Evolutionary conservation across 805 yeast genomes (phyloP), one percentile per base, ranked within the genome.

Genomic region (Yamadazyma endophytica): DNA sequence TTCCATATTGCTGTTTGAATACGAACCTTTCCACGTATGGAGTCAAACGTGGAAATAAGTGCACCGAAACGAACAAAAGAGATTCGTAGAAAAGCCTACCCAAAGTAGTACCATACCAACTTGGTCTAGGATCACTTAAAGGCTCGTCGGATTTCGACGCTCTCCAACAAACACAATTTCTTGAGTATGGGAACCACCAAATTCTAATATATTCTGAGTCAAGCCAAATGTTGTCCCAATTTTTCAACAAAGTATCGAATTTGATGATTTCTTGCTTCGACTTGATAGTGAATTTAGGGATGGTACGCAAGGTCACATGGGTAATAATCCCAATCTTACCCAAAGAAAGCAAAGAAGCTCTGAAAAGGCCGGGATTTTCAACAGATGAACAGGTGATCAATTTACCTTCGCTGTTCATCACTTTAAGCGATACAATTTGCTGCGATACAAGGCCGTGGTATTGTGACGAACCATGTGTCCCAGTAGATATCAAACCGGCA

Each of bases 151-250:
- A 76, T 52, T 86, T 86, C 15, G 75, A 62, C 22, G 95, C 97
- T 51, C 94, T 75, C 97, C 97, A 90, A 29, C 88, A 64, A 19
- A 88, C 78, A 64, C 95, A 85, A 50, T 82, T 82, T 31, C 77
- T 75, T 12, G 92, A 70, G 56, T 90, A 92, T 1, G 98, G 97
- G 58, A 83, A 92, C 97, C 97, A 92, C 97, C 97, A 90, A 29
- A 88, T 76, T 42, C 97, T 76, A 27, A 88, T 82, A 50, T 78
- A 90, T 60, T 90, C 98, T n/a, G 87, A 73, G 28, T 86, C 78
- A 3, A 84, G 75, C 95, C 97, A 90, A 26, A 90, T 58, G 9
- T 68, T 66, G 43, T 82, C 86, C 87, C 95, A 87, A 38, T 76
- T 67, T 9, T 66, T 61, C 44, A 90, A 58, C 15, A 90, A 61